A percentile compares a stretch with the other conserved stretches of the same genome.
phyloP scores from a whole-genome alignment of 352 stramenopile genomes.

The Pythium dissimile region DNA sequence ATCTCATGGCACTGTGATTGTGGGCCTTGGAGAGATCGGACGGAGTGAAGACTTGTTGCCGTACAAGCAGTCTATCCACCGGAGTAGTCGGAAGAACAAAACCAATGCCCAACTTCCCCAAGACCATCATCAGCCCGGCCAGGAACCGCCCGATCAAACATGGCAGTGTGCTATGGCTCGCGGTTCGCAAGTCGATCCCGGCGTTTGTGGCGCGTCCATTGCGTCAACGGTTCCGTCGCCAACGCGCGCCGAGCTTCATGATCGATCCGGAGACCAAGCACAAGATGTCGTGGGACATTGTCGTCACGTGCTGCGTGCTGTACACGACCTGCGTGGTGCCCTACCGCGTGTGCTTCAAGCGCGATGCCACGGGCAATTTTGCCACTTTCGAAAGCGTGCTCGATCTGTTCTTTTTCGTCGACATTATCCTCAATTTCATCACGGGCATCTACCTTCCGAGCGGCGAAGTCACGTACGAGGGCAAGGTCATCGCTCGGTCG shows the following conservation, averaged over 20 bases:
- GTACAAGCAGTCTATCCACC: no score
- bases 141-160: conserved; percentile 27
- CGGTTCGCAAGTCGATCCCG: conserved; percentile 53
- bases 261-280: conserved; percentile 52
- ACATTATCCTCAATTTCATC: conserved; percentile 82
- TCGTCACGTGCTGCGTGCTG: conserved; percentile 60
- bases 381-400: conserved; percentile 49
- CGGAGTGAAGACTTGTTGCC: no score
- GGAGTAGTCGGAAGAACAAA: no score
- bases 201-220: conserved; percentile 32
- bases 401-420: conserved; percentile 63
- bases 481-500: conserved; percentile 34
- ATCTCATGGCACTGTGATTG: no score
- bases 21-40: no score
- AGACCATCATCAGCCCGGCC: conserved; percentile 13
- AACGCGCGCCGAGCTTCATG: conserved; percentile 42
- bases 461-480: conserved; percentile 62
- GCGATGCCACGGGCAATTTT: conserved; percentile 49
- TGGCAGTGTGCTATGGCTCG: conserved; percentile 41
- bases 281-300: conserved; percentile 67
- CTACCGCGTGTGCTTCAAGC: conserved; percentile 75
- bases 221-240: conserved; percentile 27
- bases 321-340: conserved; percentile 77
- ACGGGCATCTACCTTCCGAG: conserved; percentile 60
- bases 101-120: no score